Evolutionary conservation across 2,329 filamentous ascomycete species (phyloP).

Genomic region (Clathrospora elynae): DNA sequence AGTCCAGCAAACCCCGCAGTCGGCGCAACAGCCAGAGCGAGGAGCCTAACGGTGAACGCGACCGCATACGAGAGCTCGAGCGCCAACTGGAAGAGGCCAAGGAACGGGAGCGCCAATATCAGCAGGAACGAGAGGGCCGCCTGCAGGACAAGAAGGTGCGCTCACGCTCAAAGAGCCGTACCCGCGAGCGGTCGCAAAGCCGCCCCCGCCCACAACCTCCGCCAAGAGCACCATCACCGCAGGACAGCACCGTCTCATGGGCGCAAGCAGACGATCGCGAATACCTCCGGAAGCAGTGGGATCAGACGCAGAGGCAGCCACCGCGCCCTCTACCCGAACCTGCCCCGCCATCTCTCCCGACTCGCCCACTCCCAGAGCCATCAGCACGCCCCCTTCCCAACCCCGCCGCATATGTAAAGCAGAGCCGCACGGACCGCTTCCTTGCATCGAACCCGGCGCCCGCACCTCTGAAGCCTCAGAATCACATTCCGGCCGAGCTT

Average conservation of each 20-base stretch:
- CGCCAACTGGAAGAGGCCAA: conserved; percentile 70
- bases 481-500: conserved; percentile 57
- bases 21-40: conserved; percentile 48
- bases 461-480: conserved; percentile 48
- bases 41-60: conserved; percentile 62
- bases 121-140: conserved; percentile 63
- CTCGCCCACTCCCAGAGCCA: conserved; percentile 58
- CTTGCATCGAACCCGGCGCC: conserved; percentile 62
- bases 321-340: conserved; percentile 44
- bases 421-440: conserved; percentile 62
- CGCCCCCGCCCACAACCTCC: conserved; percentile 41
- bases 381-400: conserved; percentile 41
- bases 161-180: conserved; percentile 45
- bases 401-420: conserved; percentile 39
- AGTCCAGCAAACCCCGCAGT: conserved; percentile 50
- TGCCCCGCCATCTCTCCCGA: conserved; percentile 37
- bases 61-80: conserved; percentile 80
- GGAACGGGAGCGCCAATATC: conserved; percentile 68
- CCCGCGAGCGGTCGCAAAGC: conserved; percentile 43
- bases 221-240: conserved; percentile 49
- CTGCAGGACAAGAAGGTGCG: conserved; percentile 48
- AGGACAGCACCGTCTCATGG: conserved; percentile 66
- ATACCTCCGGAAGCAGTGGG: conserved; percentile 64
- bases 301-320: conserved; percentile 45
- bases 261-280: conserved; percentile 68